phyloP scores from a whole-genome alignment of 2,329 filamentous ascomycete genomes.

The Fusarium hainanense region DNA sequence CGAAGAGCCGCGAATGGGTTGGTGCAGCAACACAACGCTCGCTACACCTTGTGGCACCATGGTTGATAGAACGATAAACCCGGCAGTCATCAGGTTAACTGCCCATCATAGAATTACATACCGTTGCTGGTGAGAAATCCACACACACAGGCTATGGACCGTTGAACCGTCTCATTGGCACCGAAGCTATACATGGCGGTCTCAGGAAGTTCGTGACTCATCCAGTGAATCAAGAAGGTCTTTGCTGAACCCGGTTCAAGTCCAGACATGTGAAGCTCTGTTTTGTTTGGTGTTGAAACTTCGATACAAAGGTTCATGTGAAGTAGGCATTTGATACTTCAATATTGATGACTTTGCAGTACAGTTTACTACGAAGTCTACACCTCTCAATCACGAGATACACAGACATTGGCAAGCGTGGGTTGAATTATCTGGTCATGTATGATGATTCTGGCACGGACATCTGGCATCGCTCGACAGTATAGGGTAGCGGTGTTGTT shows the following conservation, averaged over 20 bases:
- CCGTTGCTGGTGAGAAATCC: background rate
- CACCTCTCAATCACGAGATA: background rate
- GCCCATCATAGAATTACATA: background rate
- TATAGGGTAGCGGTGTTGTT: background rate
- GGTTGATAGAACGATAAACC: background rate
- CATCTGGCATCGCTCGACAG: background rate
- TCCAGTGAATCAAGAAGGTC: background rate
- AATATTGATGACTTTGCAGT: background rate
- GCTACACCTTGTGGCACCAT: background rate
- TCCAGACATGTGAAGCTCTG: background rate
- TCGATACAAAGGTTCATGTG: no score
- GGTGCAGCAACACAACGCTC: background rate
- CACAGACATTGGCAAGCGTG: background rate
- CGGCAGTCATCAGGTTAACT: background rate
- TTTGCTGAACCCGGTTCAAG: background rate
- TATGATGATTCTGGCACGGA: background rate
- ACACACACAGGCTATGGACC: background rate
- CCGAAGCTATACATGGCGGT: background rate
- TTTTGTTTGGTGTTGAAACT: background rate
- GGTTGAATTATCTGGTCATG: background rate
- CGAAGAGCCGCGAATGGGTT: background rate
- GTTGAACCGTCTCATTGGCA: background rate
- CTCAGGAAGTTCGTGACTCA: background rate
- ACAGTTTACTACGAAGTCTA: background rate
- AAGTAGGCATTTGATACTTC: background rate